These are phyloP conservation scores for Sordariomycetes sp. DNA, from an alignment of 2,329 filamentous ascomycete species.

Conservation along the genomic window DNA sequence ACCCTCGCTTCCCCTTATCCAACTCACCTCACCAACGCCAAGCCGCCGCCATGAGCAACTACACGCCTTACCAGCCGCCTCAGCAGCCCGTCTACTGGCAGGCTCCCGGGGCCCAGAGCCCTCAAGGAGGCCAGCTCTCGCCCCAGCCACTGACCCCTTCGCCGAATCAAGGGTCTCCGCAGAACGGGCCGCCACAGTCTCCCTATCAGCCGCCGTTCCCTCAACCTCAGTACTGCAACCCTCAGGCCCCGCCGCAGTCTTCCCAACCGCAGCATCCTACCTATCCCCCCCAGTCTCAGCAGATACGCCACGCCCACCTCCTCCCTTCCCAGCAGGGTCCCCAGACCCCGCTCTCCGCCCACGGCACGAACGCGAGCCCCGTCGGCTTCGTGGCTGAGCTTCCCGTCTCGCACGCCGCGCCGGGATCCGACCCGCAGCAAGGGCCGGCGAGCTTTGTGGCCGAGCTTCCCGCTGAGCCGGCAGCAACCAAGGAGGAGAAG, in stretches of 20 bases:
- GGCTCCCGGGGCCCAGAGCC: neutral
- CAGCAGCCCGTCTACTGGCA: constrained; percentile 3
- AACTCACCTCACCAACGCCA: neutral
- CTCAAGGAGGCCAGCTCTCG: neutral
- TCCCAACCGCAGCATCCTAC: neutral
- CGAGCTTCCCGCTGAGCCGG: constrained; percentile 1
- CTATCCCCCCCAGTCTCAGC: neutral
- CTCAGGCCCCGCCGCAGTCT: neutral
- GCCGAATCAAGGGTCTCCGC: neutral
- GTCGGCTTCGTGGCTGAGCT: constrained; percentile 1
- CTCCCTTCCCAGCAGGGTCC: neutral
- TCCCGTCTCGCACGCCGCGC: neutral
- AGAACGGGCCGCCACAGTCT: neutral
- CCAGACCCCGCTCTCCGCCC: neutral
- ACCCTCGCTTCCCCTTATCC: neutral
- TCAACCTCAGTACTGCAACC: constrained; percentile 1
- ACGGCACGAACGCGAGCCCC: neutral
- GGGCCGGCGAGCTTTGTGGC: neutral
- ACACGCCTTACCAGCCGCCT: constrained; percentile 1
- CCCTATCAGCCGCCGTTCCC: neutral
- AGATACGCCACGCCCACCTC: neutral
- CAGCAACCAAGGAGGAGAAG: neutral
- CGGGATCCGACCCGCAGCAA: neutral
- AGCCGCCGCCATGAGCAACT: neutral
- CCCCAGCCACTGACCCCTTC: neutral